Evolutionary conservation across 345 rosid species (phyloP).

Genomic region (Salix brachista): DNA sequence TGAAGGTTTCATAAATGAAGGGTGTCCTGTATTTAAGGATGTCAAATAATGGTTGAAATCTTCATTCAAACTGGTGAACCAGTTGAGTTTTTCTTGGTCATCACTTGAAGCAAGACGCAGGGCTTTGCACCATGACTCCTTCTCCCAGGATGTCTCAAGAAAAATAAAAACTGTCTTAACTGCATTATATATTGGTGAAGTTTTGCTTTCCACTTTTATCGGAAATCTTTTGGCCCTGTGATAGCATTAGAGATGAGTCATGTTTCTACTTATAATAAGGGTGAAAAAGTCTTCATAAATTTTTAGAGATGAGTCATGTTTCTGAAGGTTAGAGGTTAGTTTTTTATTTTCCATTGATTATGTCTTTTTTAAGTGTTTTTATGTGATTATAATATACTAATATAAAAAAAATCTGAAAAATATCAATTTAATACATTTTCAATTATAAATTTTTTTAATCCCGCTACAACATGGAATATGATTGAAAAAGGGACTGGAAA

Average conservation of each 20-base stretch:
- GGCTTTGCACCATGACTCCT: conserved; percentile 97
- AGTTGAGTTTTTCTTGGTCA: conserved; percentile 46
- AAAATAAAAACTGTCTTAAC: conserved; percentile 59
- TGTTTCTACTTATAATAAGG: not conserved
- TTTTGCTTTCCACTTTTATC: conserved; percentile 65
- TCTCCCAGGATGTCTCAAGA: conserved; percentile 94
- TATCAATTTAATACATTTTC: too few species aligned
- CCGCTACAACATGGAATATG: too few species aligned
- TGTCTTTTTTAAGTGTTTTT: too few species aligned
- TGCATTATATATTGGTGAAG: conserved; percentile 52
- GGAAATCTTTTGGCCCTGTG: conserved; percentile 92
- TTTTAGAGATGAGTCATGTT: not conserved
- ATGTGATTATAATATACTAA: too few species aligned
- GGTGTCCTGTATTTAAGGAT: conserved; percentile 58
- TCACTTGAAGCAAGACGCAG: conserved; percentile 82
- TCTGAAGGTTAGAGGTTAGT: not conserved
- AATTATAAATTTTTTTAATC: too few species aligned
- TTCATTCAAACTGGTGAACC: conserved; percentile 53
- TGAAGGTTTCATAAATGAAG: conserved; percentile 71
- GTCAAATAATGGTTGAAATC: conserved; percentile 60
- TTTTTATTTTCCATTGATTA: too few species aligned
- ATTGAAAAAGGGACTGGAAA: too few species aligned
- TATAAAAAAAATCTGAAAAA: too few species aligned
- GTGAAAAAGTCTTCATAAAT: not conserved
- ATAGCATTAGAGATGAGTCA: not conserved